Percentiles rank a stretch among this genome's conserved stretches.
phyloP scores from a whole-genome alignment of 768 basidiomycete species.

The Mycena pura region DNA sequence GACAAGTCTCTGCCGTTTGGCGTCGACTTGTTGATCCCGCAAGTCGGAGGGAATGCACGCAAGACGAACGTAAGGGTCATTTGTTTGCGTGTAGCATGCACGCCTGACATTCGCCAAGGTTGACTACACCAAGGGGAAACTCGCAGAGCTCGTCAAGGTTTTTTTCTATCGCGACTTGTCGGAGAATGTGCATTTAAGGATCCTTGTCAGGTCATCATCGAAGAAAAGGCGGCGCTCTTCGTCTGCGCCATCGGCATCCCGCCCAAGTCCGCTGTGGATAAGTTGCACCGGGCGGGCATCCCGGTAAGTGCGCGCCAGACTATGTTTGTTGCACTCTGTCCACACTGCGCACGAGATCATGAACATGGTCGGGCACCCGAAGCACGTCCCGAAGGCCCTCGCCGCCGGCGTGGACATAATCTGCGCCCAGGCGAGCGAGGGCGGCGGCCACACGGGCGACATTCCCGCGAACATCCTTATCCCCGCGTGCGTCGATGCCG shows the following conservation, averaged over 20 bases:
- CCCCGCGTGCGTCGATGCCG: conserved; percentile 87
- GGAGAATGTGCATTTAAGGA: too few relatives aligned
- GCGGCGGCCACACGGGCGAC: conserved; percentile 88
- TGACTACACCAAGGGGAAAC: conserved; percentile 89
- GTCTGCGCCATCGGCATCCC: conserved; percentile 93
- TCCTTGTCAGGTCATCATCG: conserved; percentile 96
- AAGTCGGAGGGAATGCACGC: conserved; percentile 84
- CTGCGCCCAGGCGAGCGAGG: conserved; percentile 94
- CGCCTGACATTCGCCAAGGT: conserved; percentile 48
- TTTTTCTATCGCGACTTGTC: too few relatives aligned
- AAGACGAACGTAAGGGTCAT: conserved; percentile 79
- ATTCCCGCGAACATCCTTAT: conserved; percentile 86
- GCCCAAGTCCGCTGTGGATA: conserved; percentile 79
- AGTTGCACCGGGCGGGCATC: conserved; percentile 83
- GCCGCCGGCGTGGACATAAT: conserved; percentile 90
- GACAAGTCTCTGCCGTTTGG: conserved; percentile 86
- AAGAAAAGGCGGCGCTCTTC: conserved; percentile 87
- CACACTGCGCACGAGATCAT: conserved; percentile 64
- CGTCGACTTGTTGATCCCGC: conserved; percentile 89
- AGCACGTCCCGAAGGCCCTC: conserved; percentile 83
- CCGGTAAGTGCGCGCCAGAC: conserved; percentile 39
- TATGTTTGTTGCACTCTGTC: too few relatives aligned
- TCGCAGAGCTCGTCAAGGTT: conserved; percentile 82
- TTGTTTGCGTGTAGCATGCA: background rate
- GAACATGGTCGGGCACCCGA: conserved; percentile 93